A percentile compares a stretch with the other conserved stretches of the same genome.
Evolutionary conservation across 257 asterid species (phyloP).

Genomic region (Plantago major): DNA sequence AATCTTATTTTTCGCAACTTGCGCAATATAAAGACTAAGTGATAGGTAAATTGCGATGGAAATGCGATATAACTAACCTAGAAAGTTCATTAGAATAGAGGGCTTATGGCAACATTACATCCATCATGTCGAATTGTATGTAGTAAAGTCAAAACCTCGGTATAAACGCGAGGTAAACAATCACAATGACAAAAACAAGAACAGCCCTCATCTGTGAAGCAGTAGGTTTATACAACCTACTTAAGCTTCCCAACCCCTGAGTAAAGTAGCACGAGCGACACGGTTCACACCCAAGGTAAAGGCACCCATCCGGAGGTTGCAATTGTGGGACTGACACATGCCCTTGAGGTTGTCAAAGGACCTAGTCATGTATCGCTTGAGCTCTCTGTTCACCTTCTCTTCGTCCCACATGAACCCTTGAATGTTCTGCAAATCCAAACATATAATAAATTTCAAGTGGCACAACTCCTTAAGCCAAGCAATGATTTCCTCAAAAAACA

Average conservation of each 20-base stretch:
- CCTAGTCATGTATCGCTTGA: conserved; percentile 65
- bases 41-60: no score
- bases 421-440: conserved; percentile 50
- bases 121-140: no score
- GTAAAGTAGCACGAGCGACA: conserved; percentile 72
- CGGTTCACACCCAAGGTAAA: conserved; percentile 79
- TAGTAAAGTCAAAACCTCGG: background rate
- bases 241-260: conserved; percentile 90
- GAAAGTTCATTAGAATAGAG: no score
- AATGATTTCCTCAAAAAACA: no score
- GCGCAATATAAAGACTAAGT: no score
- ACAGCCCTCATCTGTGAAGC: conserved; percentile 6
- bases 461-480: background rate
- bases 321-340: conserved; percentile 57
- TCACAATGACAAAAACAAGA: conserved; percentile 3
- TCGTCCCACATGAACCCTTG: conserved; percentile 95
- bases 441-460: background rate
- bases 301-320: conserved; percentile 93
- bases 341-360: conserved; percentile 63
- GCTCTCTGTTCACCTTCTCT: conserved; percentile 71
- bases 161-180: conserved; percentile 4
- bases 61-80: no score
- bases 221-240: background rate
- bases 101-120: no score
- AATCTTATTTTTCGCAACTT: no score